Evolutionary conservation across 805 yeast genomes (phyloP).

Genomic region (Candida ovalis): DNA sequence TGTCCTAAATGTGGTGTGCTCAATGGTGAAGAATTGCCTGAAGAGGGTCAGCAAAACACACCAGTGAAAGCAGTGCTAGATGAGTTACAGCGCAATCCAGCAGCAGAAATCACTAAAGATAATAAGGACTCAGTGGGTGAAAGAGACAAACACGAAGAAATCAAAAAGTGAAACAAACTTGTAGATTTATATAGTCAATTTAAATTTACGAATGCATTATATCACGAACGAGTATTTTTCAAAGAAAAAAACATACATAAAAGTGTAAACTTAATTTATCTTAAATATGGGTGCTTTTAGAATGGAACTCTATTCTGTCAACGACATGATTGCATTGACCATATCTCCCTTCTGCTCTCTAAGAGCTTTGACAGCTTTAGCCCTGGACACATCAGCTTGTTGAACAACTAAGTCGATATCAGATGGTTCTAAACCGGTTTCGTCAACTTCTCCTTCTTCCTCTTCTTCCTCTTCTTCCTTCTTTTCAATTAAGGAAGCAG

Average conservation of each 20-base stretch:
- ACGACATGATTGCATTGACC: slow-evolving; percentile 93
- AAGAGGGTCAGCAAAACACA: background rate
- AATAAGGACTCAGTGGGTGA: background rate
- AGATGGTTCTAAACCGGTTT: slow-evolving; percentile 73
- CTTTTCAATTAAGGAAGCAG: slow-evolving; percentile 45
- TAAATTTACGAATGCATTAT: background rate
- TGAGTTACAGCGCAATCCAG: too few species aligned
- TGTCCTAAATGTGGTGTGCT: slow-evolving; percentile 63
- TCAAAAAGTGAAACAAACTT: background rate
- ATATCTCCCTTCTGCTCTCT: slow-evolving; percentile 87
- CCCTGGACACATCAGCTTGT: slow-evolving; percentile 86
- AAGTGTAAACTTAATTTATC: background rate
- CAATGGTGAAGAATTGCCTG: slow-evolving; percentile 25
- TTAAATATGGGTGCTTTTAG: too few species aligned
- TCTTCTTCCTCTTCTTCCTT: slow-evolving; percentile 33
- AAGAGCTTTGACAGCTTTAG: slow-evolving; percentile 89
- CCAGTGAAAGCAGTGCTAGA: background rate
- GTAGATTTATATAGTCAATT: background rate
- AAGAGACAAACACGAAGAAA: background rate
- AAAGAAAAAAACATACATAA: background rate
- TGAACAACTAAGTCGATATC: slow-evolving; percentile 85
- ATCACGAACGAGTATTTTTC: background rate
- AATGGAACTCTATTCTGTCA: slow-evolving; percentile 28
- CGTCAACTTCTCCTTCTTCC: slow-evolving; percentile 75
- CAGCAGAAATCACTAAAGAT: too few species aligned